These are phyloP conservation scores for Aspergillus ochraceoroseus DNA, from an alignment of 2,329 filamentous ascomycete species.

Conservation along the genomic window DNA sequence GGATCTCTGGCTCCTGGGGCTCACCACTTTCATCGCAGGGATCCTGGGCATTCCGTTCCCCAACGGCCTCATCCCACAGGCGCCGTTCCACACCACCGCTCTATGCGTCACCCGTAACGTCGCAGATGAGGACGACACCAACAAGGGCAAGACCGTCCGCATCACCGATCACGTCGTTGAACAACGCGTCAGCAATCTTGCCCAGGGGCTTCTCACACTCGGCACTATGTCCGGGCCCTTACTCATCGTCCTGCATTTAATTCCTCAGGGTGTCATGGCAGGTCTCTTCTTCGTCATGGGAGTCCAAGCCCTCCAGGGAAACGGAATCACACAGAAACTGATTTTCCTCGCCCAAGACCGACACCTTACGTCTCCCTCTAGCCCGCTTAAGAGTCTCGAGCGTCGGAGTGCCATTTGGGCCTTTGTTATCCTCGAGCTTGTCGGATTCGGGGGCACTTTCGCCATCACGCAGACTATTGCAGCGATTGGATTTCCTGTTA, in stretches of 20 bases:
- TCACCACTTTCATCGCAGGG: conserved; percentile 71
- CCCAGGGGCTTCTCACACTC: conserved; percentile 70
- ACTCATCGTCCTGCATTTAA: conserved; percentile 67
- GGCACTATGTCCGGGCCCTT: conserved; percentile 74
- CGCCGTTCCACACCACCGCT: conserved; percentile 73
- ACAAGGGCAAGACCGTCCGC: conserved; percentile 56
- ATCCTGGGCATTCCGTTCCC: conserved; percentile 74
- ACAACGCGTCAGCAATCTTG: conserved; percentile 72
- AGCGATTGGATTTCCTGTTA: conserved; percentile 72
- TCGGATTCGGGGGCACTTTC: conserved; percentile 72
- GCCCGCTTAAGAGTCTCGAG: conserved; percentile 58
- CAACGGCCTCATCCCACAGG: conserved; percentile 78
- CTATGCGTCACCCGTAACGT: conserved; percentile 64
- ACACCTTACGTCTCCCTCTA: conserved; percentile 52
- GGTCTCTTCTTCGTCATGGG: conserved; percentile 85
- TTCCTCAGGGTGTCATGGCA: conserved; percentile 73
- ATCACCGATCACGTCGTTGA: conserved; percentile 61
- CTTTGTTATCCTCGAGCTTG: conserved; percentile 64
- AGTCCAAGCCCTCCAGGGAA: conserved; percentile 67
- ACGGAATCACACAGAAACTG: conserved; percentile 71
- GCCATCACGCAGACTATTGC: conserved; percentile 79
- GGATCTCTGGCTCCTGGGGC: conserved; percentile 74
- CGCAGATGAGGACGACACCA: conserved; percentile 53
- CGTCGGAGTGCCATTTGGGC: conserved; percentile 64
- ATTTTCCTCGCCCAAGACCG: conserved; percentile 64